Conservation (phyloP, 768 basidiomycete species). For the Auricularia sp. region DNA sequence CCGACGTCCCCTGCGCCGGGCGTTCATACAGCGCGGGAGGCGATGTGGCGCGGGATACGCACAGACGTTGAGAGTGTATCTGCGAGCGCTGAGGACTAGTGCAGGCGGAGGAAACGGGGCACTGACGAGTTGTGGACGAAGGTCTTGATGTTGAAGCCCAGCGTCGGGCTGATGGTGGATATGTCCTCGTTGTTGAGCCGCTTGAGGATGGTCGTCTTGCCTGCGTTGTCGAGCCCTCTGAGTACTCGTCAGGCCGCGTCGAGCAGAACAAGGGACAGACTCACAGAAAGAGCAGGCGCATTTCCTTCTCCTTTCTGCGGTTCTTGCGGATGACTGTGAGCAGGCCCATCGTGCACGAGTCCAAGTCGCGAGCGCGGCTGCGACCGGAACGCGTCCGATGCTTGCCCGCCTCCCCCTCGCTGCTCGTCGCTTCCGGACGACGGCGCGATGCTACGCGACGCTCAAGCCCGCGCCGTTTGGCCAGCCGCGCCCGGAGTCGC, state of each 20-base stretch:
- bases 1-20: slow-evolving; percentile 83
- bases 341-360: slow-evolving; percentile 57
- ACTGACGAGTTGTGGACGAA: slow-evolving; percentile 57
- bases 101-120: slow-evolving; percentile 15
- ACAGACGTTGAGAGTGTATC: slow-evolving; percentile 38
- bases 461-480: slow-evolving; percentile 68
- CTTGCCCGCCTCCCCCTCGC: background rate
- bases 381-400: background rate
- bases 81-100: slow-evolving; percentile 8
- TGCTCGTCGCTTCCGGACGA: background rate
- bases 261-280: slow-evolving; percentile 10
- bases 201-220: slow-evolving; percentile 97
- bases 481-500: slow-evolving; percentile 67
- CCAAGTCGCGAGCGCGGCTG: background rate
- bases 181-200: slow-evolving; percentile 91
- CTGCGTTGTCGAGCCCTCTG: slow-evolving; percentile 96
- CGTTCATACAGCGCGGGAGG: background rate
- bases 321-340: slow-evolving; percentile 97
- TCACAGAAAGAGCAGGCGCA: slow-evolving; percentile 90
- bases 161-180: slow-evolving; percentile 75
- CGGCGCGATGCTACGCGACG: background rate
- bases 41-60: background rate
- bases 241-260: background rate
- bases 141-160: slow-evolving; percentile 99
- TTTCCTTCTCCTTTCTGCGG: slow-evolving; percentile 88